These are phyloP conservation scores for Allium cepa DNA, from an alignment of 106 monocot species.

Conservation along the genomic window DNA sequence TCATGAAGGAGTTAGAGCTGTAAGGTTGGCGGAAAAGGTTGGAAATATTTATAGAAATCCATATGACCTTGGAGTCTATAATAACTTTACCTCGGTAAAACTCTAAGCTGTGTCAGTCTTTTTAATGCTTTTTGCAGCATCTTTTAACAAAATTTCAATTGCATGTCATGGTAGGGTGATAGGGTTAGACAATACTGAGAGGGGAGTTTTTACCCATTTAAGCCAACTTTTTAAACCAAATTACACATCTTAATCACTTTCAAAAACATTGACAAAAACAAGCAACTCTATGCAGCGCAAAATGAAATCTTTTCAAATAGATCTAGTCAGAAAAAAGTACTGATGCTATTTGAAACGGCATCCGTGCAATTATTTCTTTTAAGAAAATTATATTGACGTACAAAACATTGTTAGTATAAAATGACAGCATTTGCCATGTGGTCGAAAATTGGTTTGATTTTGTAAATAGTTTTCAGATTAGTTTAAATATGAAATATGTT, in stretches of 20 bases:
- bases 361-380: too few species aligned
- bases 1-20: conserved; percentile 99
- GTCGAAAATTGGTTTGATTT: too few species aligned
- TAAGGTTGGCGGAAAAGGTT: conserved; percentile 82
- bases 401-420: too few species aligned
- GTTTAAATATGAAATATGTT: too few species aligned
- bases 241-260: not conserved
- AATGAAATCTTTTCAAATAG: not conserved
- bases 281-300: not conserved
- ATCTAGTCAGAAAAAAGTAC: not conserved
- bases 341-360: too few species aligned
- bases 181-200: not conserved
- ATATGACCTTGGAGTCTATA: conserved; percentile 87
- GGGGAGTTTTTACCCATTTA: not conserved
- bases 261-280: not conserved
- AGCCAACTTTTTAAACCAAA: not conserved
- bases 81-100: conserved; percentile 78
- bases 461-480: too few species aligned
- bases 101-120: not conserved
- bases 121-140: not conserved
- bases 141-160: not conserved
- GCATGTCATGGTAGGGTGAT: not conserved
- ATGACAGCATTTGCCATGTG: too few species aligned
- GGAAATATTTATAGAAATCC: conserved; percentile 85
- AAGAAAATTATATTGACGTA: too few species aligned